These are phyloP conservation scores for Trypanosoma congolense DNA, from an alignment of 208 protist genomes.

Conservation along the genomic window DNA sequence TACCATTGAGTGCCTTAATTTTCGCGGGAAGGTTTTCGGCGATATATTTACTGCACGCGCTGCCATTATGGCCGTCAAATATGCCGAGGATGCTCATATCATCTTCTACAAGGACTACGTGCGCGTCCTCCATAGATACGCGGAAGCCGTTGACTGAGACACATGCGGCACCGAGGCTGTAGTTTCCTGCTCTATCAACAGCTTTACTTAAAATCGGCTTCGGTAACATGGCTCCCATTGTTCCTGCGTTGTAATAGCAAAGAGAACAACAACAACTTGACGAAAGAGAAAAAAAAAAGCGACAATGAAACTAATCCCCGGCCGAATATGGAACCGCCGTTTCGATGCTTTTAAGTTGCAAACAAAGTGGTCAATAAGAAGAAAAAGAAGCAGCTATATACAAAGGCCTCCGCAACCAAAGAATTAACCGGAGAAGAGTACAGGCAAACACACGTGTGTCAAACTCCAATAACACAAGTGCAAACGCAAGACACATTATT, in stretches of 20 bases:
- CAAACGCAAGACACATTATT: too few species aligned
- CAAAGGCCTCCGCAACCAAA: too few species aligned
- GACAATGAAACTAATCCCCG: too few species aligned
- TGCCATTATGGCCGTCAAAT: slow-evolving; percentile 89
- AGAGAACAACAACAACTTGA: neutral
- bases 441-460: too few species aligned
- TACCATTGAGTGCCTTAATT: slow-evolving; percentile 45
- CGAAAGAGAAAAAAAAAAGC: neutral
- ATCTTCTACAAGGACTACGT: slow-evolving; percentile 51
- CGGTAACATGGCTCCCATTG: slow-evolving; percentile 74
- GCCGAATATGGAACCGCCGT: too few species aligned
- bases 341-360: too few species aligned
- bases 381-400: too few species aligned
- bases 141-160: slow-evolving; percentile 79
- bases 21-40: slow-evolving; percentile 46
- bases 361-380: too few species aligned
- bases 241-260: neutral
- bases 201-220: slow-evolving; percentile 86
- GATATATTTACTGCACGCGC: slow-evolving; percentile 72
- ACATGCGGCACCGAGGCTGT: slow-evolving; percentile 40
- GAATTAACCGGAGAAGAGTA: too few species aligned
- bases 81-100: slow-evolving; percentile 71
- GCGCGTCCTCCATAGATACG: slow-evolving; percentile 86
- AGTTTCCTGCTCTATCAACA: slow-evolving; percentile 69
- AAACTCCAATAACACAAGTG: too few species aligned